Evolutionary conservation across 1,284 basidiomycete species (phyloP), one percentile per base, ranked within the genome.

Genomic region (Thecaphora thlaspeos): DNA sequence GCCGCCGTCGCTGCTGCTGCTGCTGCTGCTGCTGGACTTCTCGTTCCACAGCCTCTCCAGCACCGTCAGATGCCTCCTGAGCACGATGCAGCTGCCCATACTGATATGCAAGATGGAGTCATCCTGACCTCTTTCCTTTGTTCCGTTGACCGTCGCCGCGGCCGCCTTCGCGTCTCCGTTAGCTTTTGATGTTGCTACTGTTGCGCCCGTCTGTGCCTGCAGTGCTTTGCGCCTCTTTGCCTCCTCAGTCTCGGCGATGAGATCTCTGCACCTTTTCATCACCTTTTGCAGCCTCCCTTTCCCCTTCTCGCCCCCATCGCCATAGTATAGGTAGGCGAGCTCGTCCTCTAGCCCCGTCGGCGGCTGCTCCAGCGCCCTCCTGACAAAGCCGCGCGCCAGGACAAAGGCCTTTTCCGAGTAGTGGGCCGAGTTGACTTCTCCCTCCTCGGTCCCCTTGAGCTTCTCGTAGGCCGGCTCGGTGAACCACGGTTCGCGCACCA

Each of bases 321-420:
- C 42, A 23, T 46, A 45, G 79, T 93, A 96, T 51, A 91, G 81
- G 82, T 87, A 86, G 23, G 80, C 78, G 44, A 95, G 82, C 80
- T 93, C 91, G 5, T 80, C 71, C 59, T 88, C 86, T 28, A 96
- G 80, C 1, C 86, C 84, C 24, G 84, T 82, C 1, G 87, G 83
- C 14, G 88, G 87, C 26, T 86, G 81, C 76, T 91, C 88, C 14
- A 95, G 83, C 5, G 90, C 91, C 12, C 88, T 86, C 17, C 87
- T 86, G 41, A 95, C 86, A 76, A 95, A 95, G 4, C 86, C 88
- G 24, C 91, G 83, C 7, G 91, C 90, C 26, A 94, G 82, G 38
- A 94, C 89, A 71, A 89, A 95, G 2, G 91, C 91, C 79, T 92
- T 93, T 79, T 95, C 92, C 76, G 82, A 90, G 79, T 92, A 92